Percentiles rank a stretch among this genome's conserved stretches.
Conservation (phyloP, 352 stramenopile genomes). For the Phytophthora lateralis region DNA sequence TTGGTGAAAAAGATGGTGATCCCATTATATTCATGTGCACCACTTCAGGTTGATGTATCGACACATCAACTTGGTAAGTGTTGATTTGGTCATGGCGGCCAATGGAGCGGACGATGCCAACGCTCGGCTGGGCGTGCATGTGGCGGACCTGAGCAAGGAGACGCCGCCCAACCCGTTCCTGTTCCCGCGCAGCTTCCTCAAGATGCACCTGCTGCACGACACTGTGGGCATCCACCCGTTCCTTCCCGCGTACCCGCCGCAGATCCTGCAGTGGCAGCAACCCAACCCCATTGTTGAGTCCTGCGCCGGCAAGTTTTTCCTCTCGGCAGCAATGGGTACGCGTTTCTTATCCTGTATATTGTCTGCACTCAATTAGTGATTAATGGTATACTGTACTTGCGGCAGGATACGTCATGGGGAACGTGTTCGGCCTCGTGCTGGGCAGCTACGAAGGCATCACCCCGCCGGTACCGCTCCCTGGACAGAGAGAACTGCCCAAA, state of each 20-base stretch:
- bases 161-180: constrained; percentile 79
- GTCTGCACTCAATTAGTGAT: neutral
- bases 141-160: constrained; percentile 61
- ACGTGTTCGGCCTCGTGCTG: constrained; percentile 77
- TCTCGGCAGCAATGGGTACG: constrained; percentile 77
- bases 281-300: constrained; percentile 81
- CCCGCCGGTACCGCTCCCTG: constrained; percentile 74
- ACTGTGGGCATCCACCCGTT: constrained; percentile 72
- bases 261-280: constrained; percentile 66
- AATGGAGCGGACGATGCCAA: constrained; percentile 54
- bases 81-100: neutral
- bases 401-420: constrained; percentile 83
- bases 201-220: constrained; percentile 49
- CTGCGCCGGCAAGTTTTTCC: constrained; percentile 81
- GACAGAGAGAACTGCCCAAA: constrained; percentile 82
- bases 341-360: constrained; percentile 1
- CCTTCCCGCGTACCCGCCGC: constrained; percentile 70
- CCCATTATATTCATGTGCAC: neutral
- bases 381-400: constrained; percentile 4
- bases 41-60: neutral
- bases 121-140: constrained; percentile 54
- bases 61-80: neutral
- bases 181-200: constrained; percentile 72
- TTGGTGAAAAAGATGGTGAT: neutral
- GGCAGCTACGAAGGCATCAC: constrained; percentile 89